A percentile compares a stretch with the other conserved stretches of the same genome.
phyloP scores from a whole-genome alignment of 1,139 yeast genomes.

The Blastobotrys petasosporus region DNA sequence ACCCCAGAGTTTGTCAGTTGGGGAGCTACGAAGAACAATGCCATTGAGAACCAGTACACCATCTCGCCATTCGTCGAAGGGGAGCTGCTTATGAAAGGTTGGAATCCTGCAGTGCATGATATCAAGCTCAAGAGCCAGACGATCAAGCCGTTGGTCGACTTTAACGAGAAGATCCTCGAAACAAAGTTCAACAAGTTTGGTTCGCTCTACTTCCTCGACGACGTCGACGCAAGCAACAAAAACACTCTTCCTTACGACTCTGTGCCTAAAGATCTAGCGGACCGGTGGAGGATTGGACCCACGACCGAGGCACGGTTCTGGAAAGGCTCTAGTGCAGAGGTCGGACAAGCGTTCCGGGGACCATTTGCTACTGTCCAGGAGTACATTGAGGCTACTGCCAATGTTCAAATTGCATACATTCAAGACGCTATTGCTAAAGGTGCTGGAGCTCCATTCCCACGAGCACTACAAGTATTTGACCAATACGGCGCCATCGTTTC shows the following conservation, averaged over 20 bases:
- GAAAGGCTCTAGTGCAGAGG: conserved; percentile 45
- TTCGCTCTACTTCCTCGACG: conserved; percentile 69
- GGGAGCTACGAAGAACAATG: conserved; percentile 54
- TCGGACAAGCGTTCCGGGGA: conserved; percentile 43
- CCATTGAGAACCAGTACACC: conserved; percentile 65
- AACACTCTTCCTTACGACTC: conserved; percentile 59
- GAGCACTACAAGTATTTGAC: conserved; percentile 44
- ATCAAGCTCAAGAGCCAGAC: conserved; percentile 37
- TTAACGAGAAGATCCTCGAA: conserved; percentile 28
- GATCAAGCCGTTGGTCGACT: conserved; percentile 36
- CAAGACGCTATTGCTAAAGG: conserved; percentile 49
- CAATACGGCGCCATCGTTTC: conserved; percentile 52
- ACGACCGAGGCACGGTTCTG: conserved; percentile 72
- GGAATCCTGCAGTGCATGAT: conserved; percentile 74
- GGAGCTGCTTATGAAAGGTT: conserved; percentile 72
- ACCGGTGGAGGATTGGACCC: conserved; percentile 91
- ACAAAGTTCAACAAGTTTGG: conserved; percentile 67
- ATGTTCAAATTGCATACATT: conserved; percentile 59
- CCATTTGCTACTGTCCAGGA: conserved; percentile 65
- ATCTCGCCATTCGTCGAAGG: conserved; percentile 77
- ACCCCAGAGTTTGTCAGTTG: conserved; percentile 77
- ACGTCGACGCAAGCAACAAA: conserved; percentile 43
- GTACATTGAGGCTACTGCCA: conserved; percentile 57
- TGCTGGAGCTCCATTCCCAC: conserved; percentile 2
- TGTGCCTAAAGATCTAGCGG: conserved; percentile 44